These are phyloP conservation scores for Serendipita sp. DNA, from an alignment of 768 basidiomycete species.

Conservation along the genomic window DNA sequence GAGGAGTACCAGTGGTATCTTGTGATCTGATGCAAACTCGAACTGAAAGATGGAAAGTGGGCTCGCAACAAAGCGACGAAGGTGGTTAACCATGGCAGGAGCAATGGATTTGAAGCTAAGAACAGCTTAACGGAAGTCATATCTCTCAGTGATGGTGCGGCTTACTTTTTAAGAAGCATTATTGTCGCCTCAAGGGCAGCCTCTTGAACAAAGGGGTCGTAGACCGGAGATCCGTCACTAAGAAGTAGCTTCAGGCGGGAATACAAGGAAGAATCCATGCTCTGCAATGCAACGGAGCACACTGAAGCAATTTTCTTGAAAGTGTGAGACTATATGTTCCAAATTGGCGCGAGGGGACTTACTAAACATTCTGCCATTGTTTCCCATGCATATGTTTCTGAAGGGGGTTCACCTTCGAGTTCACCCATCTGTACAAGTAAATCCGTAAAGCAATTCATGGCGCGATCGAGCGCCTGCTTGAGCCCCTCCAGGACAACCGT, in stretches of 20 bases:
- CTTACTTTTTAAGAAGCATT: conserved; percentile 67
- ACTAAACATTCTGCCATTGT: conserved; percentile 85
- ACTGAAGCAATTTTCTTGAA: conserved; percentile 72
- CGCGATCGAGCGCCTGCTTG: conserved; percentile 35
- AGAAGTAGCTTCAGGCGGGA: conserved; percentile 54
- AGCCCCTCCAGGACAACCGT: conserved; percentile 24
- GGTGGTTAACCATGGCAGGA: conserved; percentile 49
- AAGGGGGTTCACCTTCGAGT: conserved; percentile 59
- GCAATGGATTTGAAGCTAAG: conserved; percentile 69
- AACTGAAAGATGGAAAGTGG: conserved; percentile 80
- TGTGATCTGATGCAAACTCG: conserved; percentile 55
- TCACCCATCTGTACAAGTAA: conserved; percentile 64
- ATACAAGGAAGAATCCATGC: conserved; percentile 53
- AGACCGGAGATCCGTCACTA: conserved; percentile 64
- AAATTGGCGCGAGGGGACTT: conserved; percentile 14
- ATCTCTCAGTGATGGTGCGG: neutral
- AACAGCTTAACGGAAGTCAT: neutral
- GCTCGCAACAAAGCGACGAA: conserved; percentile 77
- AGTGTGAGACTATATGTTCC: neutral
- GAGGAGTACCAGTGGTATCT: conserved; percentile 58
- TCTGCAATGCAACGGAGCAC: conserved; percentile 54
- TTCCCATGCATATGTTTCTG: conserved; percentile 85
- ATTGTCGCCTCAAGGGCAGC: conserved; percentile 76
- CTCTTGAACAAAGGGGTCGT: conserved; percentile 73
- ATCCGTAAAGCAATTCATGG: conserved; percentile 63